Evolutionary conservation across 352 stramenopile species (phyloP).

Genomic region (Phytophthora megakarya): DNA sequence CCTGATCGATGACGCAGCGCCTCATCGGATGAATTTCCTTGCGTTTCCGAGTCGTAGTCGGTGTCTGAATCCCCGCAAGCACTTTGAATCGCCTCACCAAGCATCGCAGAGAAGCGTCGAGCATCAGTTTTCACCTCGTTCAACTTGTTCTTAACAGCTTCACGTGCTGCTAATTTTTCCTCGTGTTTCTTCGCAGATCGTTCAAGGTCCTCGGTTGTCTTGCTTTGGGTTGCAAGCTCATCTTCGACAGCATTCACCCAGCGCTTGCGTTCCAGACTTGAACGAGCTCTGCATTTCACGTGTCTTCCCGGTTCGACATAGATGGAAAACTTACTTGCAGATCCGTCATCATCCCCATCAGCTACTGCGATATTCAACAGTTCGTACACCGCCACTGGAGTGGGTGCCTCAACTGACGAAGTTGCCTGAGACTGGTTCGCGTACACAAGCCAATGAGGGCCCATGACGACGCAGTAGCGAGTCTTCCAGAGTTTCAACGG

Average conservation of each 20-base stretch:
- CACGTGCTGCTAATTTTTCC: constrained; percentile 43
- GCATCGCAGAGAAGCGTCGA: constrained; percentile 46
- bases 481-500: constrained; percentile 50
- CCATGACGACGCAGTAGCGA: constrained; percentile 75
- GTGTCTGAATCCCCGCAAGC: constrained; percentile 29
- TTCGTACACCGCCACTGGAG: constrained; percentile 60
- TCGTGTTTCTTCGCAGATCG: constrained; percentile 44
- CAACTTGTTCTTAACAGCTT: constrained; percentile 59
- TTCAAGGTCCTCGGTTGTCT: constrained; percentile 43
- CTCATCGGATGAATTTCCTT: constrained; percentile 29
- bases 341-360: constrained; percentile 19
- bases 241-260: constrained; percentile 76
- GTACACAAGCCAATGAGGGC: constrained; percentile 74
- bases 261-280: constrained; percentile 68
- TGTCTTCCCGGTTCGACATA: constrained; percentile 33
- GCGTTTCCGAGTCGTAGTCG: constrained; percentile 34
- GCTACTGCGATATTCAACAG: constrained; percentile 41
- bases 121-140: constrained; percentile 56
- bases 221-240: constrained; percentile 34
- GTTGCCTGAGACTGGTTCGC: constrained; percentile 64
- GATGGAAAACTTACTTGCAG: constrained; percentile 32
- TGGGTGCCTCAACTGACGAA: constrained; percentile 22
- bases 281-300: constrained; percentile 61
- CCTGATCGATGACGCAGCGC: constrained; percentile 26
- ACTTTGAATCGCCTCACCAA: constrained; percentile 54